Evolutionary conservation across 2,329 filamentous ascomycete genomes (phyloP), one percentile per base, ranked within the genome.

Genomic region (Rasamsonia emersonii): DNA sequence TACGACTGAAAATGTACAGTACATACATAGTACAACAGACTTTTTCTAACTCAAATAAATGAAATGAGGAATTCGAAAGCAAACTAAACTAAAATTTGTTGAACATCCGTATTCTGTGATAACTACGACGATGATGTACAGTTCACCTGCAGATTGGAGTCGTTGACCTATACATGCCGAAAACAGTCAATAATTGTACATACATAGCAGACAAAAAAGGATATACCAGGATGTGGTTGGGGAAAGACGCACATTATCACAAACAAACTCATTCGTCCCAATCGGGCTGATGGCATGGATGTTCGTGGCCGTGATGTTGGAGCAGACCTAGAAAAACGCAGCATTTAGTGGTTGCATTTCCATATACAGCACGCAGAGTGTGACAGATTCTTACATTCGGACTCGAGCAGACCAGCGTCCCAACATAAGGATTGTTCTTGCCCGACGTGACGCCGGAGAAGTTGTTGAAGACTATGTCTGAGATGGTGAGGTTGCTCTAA

Each of bases 391-490:
- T 64, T 16, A 72, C 72, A 11, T 51, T 55, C 3, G 55, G 50
- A 32, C 62, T 67, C 24, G 64, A 68, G 37, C 67, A 71, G 6
- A 68, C 61, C 33, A 71, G 55, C 2, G 58, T 66, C 7, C 62
- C 65, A 17, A 68, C 64, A 18, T 61, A 40, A 2, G 65, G 65
- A 13, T 63, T 53, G 28, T 62, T 47, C 28, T 59, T 62, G 4
- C 47, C 57, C 9, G 59, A 67, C 2, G 73, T 76, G 2, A 61
- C 70, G 1, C 75, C 75, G 14, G 54, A 53, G 47, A 79, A 70
- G 41, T 77, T 70, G 38, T 62, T 69, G 46, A 79, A 71, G 4
- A 61, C 56, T 28, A 79, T 57, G 38, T 77, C 66, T 11, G 62
- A 62, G 40, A 77, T 75, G 8, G 65, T 71, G 37, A 77, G 47